Evolutionary conservation across 768 basidiomycete species (phyloP), one percentile per base, ranked within the genome.

Genomic region (Leccinum longicurvipes): DNA sequence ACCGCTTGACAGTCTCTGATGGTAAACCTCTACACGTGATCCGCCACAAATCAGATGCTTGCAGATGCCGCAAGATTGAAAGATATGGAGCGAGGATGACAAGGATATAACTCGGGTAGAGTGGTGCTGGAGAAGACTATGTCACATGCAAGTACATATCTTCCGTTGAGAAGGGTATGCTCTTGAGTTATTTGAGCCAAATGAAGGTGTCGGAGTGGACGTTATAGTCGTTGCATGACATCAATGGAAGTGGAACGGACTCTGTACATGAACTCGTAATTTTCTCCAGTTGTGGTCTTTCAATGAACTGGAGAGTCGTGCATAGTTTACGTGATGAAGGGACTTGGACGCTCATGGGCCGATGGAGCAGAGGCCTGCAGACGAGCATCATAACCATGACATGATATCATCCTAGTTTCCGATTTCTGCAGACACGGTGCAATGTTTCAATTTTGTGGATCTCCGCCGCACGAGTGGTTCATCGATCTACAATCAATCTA

Each of bases 191-290:
- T 55, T 72, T 74, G 64, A 79, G 67, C 6, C 70, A 80, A 56
- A 72, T 73, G 66, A 84, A 83, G 25, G 67, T 60, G 17, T 71
- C 71, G 6, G 72, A 71, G 62, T 77, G 78, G 59, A 79, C 76
- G 50, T 76, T 73, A 61, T 78, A 82, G 54, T 82, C 81, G 61
- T 84, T 84, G 69, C 82, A 86, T 29, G 80, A 79, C 77, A 84
- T 82, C 19, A 86, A 71, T 25, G 76, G 75, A 45, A 86, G 67
- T 41, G 9, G 19, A 44, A 27, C 21, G 6, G 74, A 77, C 64
- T 82, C 15, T 41, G 84, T 76, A 21, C 63, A 62, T 7, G 67
- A 59, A 56, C 62, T 49, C 46, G 49, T 17, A 19, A 14, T 46
- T 44, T 50, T 64, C 57, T 19, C 49, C 29, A 8, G 76, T 76